Conservation (phyloP, 257 asterid species). For the Linaria vulgaris region DNA sequence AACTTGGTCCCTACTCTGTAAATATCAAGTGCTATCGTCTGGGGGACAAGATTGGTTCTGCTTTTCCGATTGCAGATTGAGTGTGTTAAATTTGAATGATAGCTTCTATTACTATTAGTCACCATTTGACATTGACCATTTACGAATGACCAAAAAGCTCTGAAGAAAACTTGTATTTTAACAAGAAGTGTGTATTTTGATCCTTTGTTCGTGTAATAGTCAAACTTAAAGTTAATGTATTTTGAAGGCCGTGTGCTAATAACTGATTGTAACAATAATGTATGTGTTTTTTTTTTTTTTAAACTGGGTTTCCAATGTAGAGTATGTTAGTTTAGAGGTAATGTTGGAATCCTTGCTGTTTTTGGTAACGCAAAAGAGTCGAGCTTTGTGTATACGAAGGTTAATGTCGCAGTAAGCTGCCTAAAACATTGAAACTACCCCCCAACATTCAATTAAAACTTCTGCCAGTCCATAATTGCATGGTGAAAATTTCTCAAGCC, state of each 20-base stretch:
- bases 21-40: conserved; percentile 77
- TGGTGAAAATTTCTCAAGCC: too few relatives aligned
- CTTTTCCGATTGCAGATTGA: conserved; percentile 76
- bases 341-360: neutral
- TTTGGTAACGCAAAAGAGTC: too few relatives aligned
- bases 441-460: too few relatives aligned
- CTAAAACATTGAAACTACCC: too few relatives aligned
- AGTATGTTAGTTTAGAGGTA: neutral
- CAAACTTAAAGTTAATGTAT: neutral
- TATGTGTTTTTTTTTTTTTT: too few relatives aligned
- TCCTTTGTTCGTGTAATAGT: neutral
- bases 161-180: neutral
- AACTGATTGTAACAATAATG: neutral
- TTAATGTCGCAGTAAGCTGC: too few relatives aligned
- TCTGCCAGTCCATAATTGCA: too few relatives aligned
- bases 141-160: conserved; percentile 12
- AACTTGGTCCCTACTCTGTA: conserved; percentile 81
- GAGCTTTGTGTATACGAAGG: too few relatives aligned
- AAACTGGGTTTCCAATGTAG: too few relatives aligned
- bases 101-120: neutral
- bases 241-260: neutral
- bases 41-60: conserved; percentile 79
- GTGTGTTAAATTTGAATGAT: neutral
- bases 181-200: neutral
- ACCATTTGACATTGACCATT: neutral